Percentiles rank a stretch among this genome's conserved stretches.
These are phyloP conservation scores for Ceratobasidium sp. DNA, from an alignment of 1,284 basidiomycete genomes.

Conservation along the genomic window DNA sequence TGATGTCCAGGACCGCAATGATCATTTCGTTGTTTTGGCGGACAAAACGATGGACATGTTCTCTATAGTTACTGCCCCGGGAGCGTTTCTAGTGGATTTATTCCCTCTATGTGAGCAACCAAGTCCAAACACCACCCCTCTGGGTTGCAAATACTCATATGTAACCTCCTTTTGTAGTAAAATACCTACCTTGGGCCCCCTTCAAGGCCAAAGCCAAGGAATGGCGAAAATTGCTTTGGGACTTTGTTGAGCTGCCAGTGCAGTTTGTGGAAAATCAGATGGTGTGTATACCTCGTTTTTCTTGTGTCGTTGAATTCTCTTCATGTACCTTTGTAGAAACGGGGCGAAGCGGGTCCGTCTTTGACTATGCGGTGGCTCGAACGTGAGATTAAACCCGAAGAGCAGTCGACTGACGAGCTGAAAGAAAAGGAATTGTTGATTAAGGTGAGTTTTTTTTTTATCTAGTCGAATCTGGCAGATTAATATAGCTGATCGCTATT, in stretches of 20 bases:
- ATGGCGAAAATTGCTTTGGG: slow-evolving; percentile 12
- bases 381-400: background rate
- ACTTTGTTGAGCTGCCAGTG: slow-evolving; percentile 18
- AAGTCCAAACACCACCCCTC: background rate
- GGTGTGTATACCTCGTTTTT: background rate
- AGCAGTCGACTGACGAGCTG: background rate
- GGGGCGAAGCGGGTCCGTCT: background rate
- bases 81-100: slow-evolving; percentile 10
- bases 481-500: background rate
- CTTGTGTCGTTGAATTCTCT: no score
- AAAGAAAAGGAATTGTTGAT: background rate
- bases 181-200: slow-evolving; percentile 24
- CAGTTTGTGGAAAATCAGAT: background rate
- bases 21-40: slow-evolving; percentile 12
- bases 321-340: no score
- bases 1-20: slow-evolving; percentile 1
- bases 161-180: background rate
- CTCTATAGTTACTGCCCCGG: background rate
- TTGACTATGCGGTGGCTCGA: slow-evolving; percentile 17
- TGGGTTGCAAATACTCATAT: no score
- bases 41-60: slow-evolving; percentile 23
- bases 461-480: background rate
- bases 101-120: slow-evolving; percentile 5
- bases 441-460: background rate
- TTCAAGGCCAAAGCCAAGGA: slow-evolving; percentile 11